Evolutionary conservation across 1,284 basidiomycete species (phyloP), one percentile per base, ranked within the genome.

Genomic region (Trichosporon ovoides): DNA sequence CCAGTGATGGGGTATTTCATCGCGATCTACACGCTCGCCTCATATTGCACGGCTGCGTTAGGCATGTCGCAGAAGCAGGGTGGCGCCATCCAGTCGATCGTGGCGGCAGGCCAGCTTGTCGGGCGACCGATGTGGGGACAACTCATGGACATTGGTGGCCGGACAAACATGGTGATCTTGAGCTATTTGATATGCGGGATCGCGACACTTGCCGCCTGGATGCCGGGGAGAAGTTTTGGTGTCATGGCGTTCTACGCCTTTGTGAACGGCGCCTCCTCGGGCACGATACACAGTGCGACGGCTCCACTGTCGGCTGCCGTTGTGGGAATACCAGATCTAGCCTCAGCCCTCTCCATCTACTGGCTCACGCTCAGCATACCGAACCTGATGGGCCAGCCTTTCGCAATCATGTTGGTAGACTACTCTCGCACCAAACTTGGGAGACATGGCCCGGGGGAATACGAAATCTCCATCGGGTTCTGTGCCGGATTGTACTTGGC

Each of bases 61-160:
- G 70, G 72, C 3, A 57, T 80, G 13, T 66, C 77, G 3, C 78
- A 80, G 58, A 68, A 69, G 22, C 69, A 79, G 60, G 79, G 75
- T 38, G 75, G 77, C 4, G 74, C 76, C 2, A 59, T 80, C 16
- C 78, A 79, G 60, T 75, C 77, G 19, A 74, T 80, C 58, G 68
- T 80, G 2, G 69, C 78, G 10, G 79, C 78, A 7, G 78, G 77
- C 0, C 78, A 80, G 64, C 74, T 78, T 66, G 64, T 80, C 33
- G 79, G 79, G 1, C 74, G 79, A 34, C 79, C 79, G 0, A 20
- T 73, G 12, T 74, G 70, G 60, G 79, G 79, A 3, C 65, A 71
- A n/a, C 54, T 66, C 20, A 68, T 80, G 38, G 79, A 80, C 61
- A 62, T 64, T 1, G 69, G 71, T 13, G 79, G 79, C 0, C 66